Evolutionary conservation across 169 alveolate genomes (phyloP), one percentile per base, ranked within the genome.

Genomic region (Plasmodium cynomolgi): DNA sequence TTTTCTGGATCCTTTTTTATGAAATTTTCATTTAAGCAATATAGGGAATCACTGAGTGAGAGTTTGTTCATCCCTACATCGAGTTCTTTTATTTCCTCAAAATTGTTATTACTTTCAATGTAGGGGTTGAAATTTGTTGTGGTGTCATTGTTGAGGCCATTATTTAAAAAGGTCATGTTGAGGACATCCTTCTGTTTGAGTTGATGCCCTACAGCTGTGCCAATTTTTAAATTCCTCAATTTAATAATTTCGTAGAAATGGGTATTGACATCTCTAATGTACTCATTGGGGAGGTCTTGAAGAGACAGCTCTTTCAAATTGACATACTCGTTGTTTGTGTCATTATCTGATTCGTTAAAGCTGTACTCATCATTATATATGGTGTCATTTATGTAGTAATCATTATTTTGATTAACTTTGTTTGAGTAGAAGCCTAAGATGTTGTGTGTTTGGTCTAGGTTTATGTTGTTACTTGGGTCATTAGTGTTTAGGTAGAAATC

Each of bases 131-230:
- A 58, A 79, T 81, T 79, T 62, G 56, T 81, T 39, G 77, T 39
- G 23, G 94, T 58, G 33, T 90, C 94, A 90, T 90, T 90, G 83
- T 90, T 54, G 9, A 90, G 33, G 29, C 91, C 94, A 90, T 79
- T 79, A 79, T 90, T 90, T 80, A 90, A 80, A 50, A 90, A 62
- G 7, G 91, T 41, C 94, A 90, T 90, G 29, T 81, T 90, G 26
- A 80, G 37, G 31, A 80, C 13, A 58, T 90, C 94, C 26, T 90
- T 90, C 71, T 90, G 94, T 39, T 80, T 79, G 13, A 80, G 26
- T 41, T 90, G 94, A 44, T 90, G 83, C 7, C 94, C 94, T 2
- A 90, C 77, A 56, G 94, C 94, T 80, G 94, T 62, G 20, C 94
- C 90, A 3, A 90, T 90, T 62, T 90, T 90, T 7, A 90, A 81